These are phyloP conservation scores for Carallia pectinifolia DNA, from an alignment of 345 rosid genomes.

Conservation along the genomic window DNA sequence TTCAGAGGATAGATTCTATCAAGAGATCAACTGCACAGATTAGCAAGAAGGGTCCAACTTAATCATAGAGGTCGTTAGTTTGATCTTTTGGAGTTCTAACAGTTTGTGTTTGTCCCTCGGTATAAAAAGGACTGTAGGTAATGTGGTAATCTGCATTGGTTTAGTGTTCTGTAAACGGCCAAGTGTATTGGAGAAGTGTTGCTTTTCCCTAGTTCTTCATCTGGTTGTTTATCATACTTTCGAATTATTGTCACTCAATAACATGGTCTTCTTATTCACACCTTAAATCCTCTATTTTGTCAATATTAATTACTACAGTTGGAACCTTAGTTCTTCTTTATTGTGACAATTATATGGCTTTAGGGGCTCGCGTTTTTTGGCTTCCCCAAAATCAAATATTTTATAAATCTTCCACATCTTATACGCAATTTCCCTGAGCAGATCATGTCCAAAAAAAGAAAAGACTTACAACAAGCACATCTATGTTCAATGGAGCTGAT, in stretches of 20 bases:
- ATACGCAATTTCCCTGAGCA: no score
- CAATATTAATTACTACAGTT: no score
- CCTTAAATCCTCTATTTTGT: no score
- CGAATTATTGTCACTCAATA: neutral
- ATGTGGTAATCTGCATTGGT: constrained; percentile 20
- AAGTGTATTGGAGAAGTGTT: constrained; percentile 10
- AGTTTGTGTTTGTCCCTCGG: constrained; percentile 4
- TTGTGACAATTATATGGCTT: no score
- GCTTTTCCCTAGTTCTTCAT: neutral
- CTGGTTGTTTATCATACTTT: neutral
- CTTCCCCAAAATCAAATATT: no score
- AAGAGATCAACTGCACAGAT: constrained; percentile 34
- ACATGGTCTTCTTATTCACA: neutral
- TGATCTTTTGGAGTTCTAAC: neutral
- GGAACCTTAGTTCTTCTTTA: no score
- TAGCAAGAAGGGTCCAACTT: constrained; percentile 11
- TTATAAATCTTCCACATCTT: no score
- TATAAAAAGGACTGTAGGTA: neutral
- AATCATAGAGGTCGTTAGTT: neutral
- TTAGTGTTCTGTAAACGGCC: constrained; percentile 14
- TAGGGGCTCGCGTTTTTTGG: no score
- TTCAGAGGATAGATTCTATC: constrained; percentile 87
- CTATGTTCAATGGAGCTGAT: no score
- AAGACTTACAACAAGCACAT: no score
- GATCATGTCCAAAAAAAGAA: no score